Conservation (phyloP, 805 yeast species). For the Hanseniaspora vineae region DNA sequence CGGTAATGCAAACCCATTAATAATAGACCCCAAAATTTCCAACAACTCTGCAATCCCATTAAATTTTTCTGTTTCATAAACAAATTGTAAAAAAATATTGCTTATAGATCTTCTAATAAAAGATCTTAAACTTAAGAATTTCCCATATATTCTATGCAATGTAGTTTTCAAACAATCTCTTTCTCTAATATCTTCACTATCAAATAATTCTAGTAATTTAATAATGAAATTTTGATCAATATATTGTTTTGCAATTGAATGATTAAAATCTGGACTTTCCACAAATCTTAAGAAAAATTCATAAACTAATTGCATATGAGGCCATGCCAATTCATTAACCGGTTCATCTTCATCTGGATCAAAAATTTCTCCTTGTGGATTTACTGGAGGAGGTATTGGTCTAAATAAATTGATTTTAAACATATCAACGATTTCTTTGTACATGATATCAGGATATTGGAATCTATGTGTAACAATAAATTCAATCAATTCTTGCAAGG, state of each 20-base stretch:
- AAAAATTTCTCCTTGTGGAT: slow-evolving; percentile 89
- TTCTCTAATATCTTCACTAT: slow-evolving; percentile 93
- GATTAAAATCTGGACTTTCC: slow-evolving; percentile 90
- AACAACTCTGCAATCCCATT: slow-evolving; percentile 91
- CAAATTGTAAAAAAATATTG: slow-evolving; percentile 85
- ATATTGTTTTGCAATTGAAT: slow-evolving; percentile 82
- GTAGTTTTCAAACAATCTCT: slow-evolving; percentile 92
- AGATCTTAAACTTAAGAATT: slow-evolving; percentile 77
- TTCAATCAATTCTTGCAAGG: slow-evolving; percentile 80
- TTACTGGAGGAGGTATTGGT: slow-evolving; percentile 96
- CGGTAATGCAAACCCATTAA: slow-evolving; percentile 95
- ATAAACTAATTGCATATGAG: slow-evolving; percentile 94
- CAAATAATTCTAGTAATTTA: slow-evolving; percentile 75
- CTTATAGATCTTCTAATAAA: slow-evolving; percentile 84
- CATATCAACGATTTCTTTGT: slow-evolving; percentile 78
- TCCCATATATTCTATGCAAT: slow-evolving; percentile 90
- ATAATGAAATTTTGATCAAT: slow-evolving; percentile 86
- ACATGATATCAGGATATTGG: slow-evolving; percentile 82
- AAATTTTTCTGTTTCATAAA: slow-evolving; percentile 89
- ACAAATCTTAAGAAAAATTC: slow-evolving; percentile 87
- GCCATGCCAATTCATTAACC: slow-evolving; percentile 93
- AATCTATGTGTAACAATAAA: slow-evolving; percentile 75
- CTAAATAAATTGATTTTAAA: slow-evolving; percentile 80
- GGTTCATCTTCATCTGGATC: slow-evolving; percentile 99
- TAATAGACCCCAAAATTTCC: slow-evolving; percentile 90